Evolutionary conservation across 1,284 basidiomycete species (phyloP), one percentile per base, ranked within the genome.

Genomic region (Puccinia hordei): DNA sequence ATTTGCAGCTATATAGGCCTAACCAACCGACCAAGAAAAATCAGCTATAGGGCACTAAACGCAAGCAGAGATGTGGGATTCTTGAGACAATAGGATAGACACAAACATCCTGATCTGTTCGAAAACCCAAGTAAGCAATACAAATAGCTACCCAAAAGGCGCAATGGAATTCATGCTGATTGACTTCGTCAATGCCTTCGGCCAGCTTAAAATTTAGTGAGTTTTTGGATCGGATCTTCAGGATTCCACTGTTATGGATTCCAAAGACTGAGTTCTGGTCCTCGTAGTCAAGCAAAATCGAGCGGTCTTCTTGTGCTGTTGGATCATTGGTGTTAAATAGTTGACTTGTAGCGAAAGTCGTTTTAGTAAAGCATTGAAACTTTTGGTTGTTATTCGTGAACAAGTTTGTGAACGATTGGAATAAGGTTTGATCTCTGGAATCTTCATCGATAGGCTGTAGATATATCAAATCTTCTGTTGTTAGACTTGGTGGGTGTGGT

Each of bases 121-220:
- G 27, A 59, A 73, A 73, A n/a, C 71, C 71, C 17, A 73, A 27
- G n/a, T 73, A 73, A 35, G 71, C 71, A 38, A 73, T 57, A 22
- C 71, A 73, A 73, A 73, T 33, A 9, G 71, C 27, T 9, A 73
- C 71, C 71, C 71, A 73, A 73, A 73, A 73, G 8, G 71, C 71
- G 51, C 53, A 35, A 73, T 73, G 51, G 17, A 73, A 24, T 38
- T 57, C 33, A 24, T 53, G 24, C 27, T 38, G 15, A 59, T 57
- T 51, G 27, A 22, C 22, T 19, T 71, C 46, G 46, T 71, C 44
- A 27, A 27, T 51, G 22, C 17, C 17, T 66, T 49, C 30, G 46
- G 27, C 27, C 27, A 71, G 68, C 17, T 51, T 49, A 22, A 35
- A 66, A 17, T 66, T 44, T 12, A 71, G 19, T 17, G 68, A 46